Base-by-base conservation (phyloP, 2,329 filamentous ascomycete species). In the Elsinoe ampelina region DNA sequence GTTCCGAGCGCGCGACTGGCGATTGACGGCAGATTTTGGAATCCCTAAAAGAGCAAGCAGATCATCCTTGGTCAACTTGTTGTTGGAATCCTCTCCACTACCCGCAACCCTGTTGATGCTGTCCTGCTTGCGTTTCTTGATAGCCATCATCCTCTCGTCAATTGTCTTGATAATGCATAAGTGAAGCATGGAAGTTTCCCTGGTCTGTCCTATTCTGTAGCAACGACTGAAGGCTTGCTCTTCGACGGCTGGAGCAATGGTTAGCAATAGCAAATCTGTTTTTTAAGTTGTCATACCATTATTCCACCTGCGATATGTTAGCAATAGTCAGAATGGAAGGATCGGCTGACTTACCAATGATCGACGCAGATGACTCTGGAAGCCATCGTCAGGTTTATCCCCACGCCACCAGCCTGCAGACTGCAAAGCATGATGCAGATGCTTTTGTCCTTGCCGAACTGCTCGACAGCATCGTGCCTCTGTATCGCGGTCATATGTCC, bases 161-260 rank as follows among this genome's bases (percentile, higher is more conserved):
- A 55, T 32, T 2, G 52, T 41, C 7, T 43, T 17, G 1, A 10
- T 5, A 12, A 43, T 13, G n/a, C 4, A 17, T 17, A 55, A 7
- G 11, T 22, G 15, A 7, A 43, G 20, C 17, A 55, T 2, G 2
- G 20, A 43, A 5, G 52, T 55, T 32, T 80, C 71, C 39, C 83
- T 79, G 0, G 64, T 59, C 60, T 92, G 87, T 0, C 85, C 85
- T 1, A 84, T 81, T 3, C 86, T 77, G 62, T 79, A 80, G 0
- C 88, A 79, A 0, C 86, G 78, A 1, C 75, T 78, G 63, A 80
- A 81, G 1, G 75, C 75, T 68, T 66, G 62, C 20, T 64, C 58
- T 58, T 63, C 67, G 34, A 62, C 71, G 1, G 60, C 60, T 10
- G 50, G 19, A 39, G 48, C 48, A 30, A 3, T 3, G 3, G 12